Base-by-base conservation (phyloP, 352 stramenopile species). In the Globisporangium cystogenes region DNA sequence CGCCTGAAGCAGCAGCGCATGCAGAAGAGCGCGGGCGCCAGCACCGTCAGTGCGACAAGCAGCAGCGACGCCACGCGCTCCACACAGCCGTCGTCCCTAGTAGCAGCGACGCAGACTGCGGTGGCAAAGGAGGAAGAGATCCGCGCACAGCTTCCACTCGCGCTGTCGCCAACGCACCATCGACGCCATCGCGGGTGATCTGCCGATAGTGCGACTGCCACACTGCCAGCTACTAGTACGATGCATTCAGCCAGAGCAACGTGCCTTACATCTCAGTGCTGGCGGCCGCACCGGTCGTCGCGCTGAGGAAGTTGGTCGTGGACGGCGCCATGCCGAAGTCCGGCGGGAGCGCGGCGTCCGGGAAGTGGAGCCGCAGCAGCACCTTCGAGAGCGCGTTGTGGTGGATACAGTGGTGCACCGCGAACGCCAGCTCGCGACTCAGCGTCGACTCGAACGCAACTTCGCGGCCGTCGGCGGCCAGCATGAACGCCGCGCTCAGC, bases 371-470 rank as follows among this genome's bases (percentile, higher is more conserved):
- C 16, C 64, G 65, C 50, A 92, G 59, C 48, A 94, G 59, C 43
- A 90, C 66, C 57, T 89, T 87, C 40, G 86, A 79, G 49, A 92
- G 53, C 48, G 82, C 81, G 59, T 92, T 92, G 65, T 94, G 83
- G 67, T 94, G 83, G 61, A 94, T 94, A 55, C 69, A 87, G 59
- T 94, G 83, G 60, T 94, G 83, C 49, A 90, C 80, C 1, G 81
- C 82, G 47, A 94, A 94, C n/a, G 77, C 79, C 36, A 94, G 43
- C 51, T 94, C 83, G 29, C 83, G 79, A 41, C 67, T 78, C 18
- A 92, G 69, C 1, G 79, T 90, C 49, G 79, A 91, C 50, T 71
- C 59, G 46, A 94, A 86, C 36, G 68, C 66, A 33, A 87, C 75
- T 59, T 94, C 75, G 16, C 65, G 59, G 48, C 83, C 79, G 51